Base-by-base conservation (phyloP, 2,329 filamentous ascomycete species). In the Penicillium hesseltinei region DNA sequence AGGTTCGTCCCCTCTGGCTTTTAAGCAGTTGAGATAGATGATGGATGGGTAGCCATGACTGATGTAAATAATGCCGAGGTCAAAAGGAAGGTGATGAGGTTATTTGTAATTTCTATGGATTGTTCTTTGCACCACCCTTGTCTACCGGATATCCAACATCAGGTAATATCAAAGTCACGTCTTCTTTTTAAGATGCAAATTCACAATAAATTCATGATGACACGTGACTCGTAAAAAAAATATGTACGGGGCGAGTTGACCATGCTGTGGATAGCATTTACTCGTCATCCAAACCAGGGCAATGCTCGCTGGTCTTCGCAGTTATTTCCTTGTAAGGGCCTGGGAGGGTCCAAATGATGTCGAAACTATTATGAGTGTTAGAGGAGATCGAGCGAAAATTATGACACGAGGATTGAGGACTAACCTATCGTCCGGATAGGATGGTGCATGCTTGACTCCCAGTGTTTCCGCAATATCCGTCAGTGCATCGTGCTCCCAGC, bases 311-410 rank as follows among this genome's bases (percentile, higher is more conserved):
- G 0, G 77, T 79, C 27, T 74, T 69, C 0, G 70, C 64, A 0
- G 77, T 78, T 49, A 86, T 79, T 17, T 69, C 60, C 1, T 62
- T 70, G 65, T 85, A 86, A 4, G 79, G 76, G 2, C 73, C 73
- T 3, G 82, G 81, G 61, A 82, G 77, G 0, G 80, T 83, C 84
- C 84, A 86, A 59, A 86, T 85, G 17, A 84, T 62, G 62, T 86
- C 75, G 51, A 75, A 87, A 10, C 64, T 66, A 51, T 13, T 13
- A 19, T 39, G 1, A 21, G n/a, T 35, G 31, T 60, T 9, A 60
- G 48, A 11, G 7, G 19, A 35, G 1, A 15, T 4, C 5, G 27
- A 27, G 17, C 17, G 1, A 11, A 15, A 23, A 1, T 8, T 17
- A 27, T 43, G 19, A 33, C 10, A 35, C 45, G 1, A 49, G 15